Percentiles rank a stretch among this genome's conserved stretches.
Evolutionary conservation across 495 filamentous ascomycete genomes (phyloP).

Genomic region (Copromyces sp.): DNA sequence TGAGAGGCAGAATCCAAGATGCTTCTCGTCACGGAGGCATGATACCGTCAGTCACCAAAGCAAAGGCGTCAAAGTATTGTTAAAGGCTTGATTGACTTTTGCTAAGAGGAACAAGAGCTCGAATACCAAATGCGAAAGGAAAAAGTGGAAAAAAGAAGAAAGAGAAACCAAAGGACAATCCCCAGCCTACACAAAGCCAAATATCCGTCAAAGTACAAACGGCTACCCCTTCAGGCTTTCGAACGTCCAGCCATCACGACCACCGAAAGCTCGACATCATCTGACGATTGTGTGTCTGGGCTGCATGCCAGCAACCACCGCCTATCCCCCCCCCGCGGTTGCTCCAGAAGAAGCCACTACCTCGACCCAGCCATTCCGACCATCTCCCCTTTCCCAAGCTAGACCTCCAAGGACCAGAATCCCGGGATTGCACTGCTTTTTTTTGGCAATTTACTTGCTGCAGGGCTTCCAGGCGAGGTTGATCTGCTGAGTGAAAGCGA

Average conservation of each 20-base stretch:
- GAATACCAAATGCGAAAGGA: conserved; percentile 1
- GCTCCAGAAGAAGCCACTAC: neutral
- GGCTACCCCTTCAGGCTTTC: neutral
- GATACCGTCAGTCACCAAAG: neutral
- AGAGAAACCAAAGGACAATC: neutral
- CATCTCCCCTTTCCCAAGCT: neutral
- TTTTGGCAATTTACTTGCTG: conserved; percentile 14
- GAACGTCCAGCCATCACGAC: neutral
- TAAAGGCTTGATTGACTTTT: conserved; percentile 27
- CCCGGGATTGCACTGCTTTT: neutral
- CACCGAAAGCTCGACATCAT: neutral
- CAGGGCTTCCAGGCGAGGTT: conserved; percentile 43
- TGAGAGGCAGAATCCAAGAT: neutral
- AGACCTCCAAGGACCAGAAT: neutral
- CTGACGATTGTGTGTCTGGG: neutral
- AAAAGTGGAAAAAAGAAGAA: conserved; percentile 4
- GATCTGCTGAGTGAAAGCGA: conserved; percentile 45
- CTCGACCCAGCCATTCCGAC: neutral
- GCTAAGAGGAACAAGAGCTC: conserved; percentile 4
- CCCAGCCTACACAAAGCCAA: neutral
- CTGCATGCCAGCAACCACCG: neutral
- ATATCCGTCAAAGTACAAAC: neutral
- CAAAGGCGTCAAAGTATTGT: neutral
- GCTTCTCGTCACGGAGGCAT: neutral
- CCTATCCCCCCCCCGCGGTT: neutral